Conservation (phyloP, 1,284 basidiomycete species). For the Sanguinoderma infundibulare region DNA sequence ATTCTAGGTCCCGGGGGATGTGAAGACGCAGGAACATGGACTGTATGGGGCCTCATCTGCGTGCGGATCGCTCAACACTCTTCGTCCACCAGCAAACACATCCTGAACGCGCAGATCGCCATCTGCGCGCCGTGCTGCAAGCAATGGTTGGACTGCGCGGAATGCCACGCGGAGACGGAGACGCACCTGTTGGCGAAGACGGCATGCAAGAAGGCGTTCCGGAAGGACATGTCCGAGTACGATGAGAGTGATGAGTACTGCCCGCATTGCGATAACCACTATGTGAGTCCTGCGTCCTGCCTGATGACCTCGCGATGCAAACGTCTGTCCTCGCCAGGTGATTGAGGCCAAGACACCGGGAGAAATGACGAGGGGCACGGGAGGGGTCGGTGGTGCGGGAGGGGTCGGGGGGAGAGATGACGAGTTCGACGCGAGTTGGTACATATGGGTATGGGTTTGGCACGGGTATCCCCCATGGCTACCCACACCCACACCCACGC, state of each 20-base stretch:
- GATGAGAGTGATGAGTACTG: slow-evolving; percentile 99
- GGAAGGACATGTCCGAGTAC: slow-evolving; percentile 90
- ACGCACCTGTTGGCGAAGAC: slow-evolving; percentile 80
- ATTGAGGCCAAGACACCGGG: slow-evolving; percentile 94
- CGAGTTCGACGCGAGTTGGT: too few relatives aligned
- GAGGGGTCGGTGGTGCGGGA: too few relatives aligned
- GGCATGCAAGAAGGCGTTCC: slow-evolving; percentile 91
- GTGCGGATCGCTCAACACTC: not conserved
- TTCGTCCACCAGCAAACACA: slow-evolving; percentile 73
- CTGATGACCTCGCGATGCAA: not conserved
- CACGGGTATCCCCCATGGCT: too few relatives aligned
- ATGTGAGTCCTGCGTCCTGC: slow-evolving; percentile 59
- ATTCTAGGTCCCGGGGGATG: not conserved
- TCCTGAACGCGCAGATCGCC: slow-evolving; percentile 91
- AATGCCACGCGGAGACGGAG: slow-evolving; percentile 90
- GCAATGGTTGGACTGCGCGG: slow-evolving; percentile 93
- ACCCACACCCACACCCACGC: too few relatives aligned
- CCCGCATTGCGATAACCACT: slow-evolving; percentile 98
- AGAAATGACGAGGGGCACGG: too few relatives aligned
- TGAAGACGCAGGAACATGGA: not conserved
- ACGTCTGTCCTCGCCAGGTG: slow-evolving; percentile 57
- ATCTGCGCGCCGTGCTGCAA: slow-evolving; percentile 95
- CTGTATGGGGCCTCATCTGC: not conserved
- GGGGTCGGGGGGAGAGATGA: too few relatives aligned
- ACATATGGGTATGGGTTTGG: too few relatives aligned